Conservation (phyloP, 2,329 filamentous ascomycete species). For the Akanthomyces muscarius region DNA sequence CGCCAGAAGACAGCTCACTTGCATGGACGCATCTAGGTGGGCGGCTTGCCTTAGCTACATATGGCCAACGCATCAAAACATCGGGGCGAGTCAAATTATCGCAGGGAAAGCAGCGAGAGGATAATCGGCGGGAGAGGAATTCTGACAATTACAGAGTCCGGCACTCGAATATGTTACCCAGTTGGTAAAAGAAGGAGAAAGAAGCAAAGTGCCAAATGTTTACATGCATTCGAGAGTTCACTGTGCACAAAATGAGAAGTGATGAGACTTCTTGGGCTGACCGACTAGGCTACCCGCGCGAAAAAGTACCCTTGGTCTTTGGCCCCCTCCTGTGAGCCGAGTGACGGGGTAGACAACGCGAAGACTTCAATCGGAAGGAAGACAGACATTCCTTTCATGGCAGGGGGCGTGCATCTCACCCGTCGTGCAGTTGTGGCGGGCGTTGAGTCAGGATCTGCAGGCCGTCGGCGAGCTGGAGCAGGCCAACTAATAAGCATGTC, state of each 20-base stretch:
- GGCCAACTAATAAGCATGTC: constrained; percentile 10
- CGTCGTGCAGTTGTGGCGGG: constrained; percentile 13
- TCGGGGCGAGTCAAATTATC: constrained; percentile 12
- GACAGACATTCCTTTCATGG: not conserved
- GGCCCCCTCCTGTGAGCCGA: not conserved
- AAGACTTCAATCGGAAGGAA: not conserved
- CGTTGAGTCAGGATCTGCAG: constrained; percentile 17
- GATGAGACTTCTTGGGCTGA: not conserved
- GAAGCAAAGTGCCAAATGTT: not conserved
- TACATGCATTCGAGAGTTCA: not conserved
- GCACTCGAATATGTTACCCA: not conserved
- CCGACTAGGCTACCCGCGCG: not conserved
- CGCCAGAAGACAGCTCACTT: constrained; percentile 9
- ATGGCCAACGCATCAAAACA: constrained; percentile 18
- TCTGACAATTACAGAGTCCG: not conserved
- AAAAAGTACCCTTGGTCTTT: not conserved
- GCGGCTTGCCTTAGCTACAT: constrained; percentile 17
- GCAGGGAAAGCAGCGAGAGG: not conserved
- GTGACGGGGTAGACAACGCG: not conserved
- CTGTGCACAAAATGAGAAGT: constrained; percentile 8
- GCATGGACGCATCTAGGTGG: constrained; percentile 15
- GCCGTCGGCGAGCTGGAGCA: not conserved
- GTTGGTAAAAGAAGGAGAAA: not conserved
- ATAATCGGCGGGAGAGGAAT: not conserved
- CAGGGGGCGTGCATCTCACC: constrained; percentile 13